Evolutionary conservation across 768 basidiomycete species (phyloP).

Genomic region (Fibroporia radiculosa): DNA sequence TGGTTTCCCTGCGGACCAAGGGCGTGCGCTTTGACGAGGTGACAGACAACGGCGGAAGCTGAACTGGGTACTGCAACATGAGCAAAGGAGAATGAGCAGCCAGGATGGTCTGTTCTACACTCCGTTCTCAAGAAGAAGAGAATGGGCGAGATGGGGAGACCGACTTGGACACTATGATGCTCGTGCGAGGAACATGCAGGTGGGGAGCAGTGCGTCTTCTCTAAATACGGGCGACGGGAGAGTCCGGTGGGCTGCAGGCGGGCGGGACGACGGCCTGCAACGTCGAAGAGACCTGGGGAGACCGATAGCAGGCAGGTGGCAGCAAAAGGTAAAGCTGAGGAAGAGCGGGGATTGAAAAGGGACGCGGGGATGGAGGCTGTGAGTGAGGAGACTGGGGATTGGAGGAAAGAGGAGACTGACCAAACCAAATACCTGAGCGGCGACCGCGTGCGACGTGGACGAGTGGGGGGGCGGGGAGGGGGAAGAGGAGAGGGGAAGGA

Average conservation of each 20-base stretch:
- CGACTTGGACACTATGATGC: constrained; percentile 15
- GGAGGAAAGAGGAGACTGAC: not conserved
- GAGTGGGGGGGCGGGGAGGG: constrained; percentile 7
- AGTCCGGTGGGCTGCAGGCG: constrained; percentile 7
- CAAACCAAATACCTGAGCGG: constrained; percentile 4
- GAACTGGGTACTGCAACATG: constrained; percentile 31
- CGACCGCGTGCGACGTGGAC: constrained; percentile 9
- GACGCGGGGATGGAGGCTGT: constrained; percentile 14
- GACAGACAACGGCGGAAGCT: constrained; percentile 27
- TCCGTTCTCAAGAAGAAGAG: constrained; percentile 19
- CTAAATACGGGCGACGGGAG: constrained; percentile 11
- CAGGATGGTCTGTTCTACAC: constrained; percentile 12
- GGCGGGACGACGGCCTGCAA: constrained; percentile 15
- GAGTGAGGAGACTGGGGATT: not conserved
- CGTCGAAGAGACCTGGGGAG: constrained; percentile 21
- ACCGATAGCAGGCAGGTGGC: constrained; percentile 22
- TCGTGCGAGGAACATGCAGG: constrained; percentile 22
- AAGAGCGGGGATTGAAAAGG: constrained; percentile 15
- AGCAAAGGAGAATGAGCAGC: constrained; percentile 12
- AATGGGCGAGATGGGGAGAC: constrained; percentile 19
- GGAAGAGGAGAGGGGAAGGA: constrained; percentile 10
- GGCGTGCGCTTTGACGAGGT: constrained; percentile 23
- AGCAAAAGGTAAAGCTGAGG: constrained; percentile 21
- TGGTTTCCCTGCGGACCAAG: constrained; percentile 11
- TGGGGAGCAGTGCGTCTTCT: constrained; percentile 8